Percentiles rank a stretch among this genome's conserved stretches.
Evolutionary conservation across 169 alveolate genomes (phyloP).

Genomic region (Plasmodium ovale): DNA sequence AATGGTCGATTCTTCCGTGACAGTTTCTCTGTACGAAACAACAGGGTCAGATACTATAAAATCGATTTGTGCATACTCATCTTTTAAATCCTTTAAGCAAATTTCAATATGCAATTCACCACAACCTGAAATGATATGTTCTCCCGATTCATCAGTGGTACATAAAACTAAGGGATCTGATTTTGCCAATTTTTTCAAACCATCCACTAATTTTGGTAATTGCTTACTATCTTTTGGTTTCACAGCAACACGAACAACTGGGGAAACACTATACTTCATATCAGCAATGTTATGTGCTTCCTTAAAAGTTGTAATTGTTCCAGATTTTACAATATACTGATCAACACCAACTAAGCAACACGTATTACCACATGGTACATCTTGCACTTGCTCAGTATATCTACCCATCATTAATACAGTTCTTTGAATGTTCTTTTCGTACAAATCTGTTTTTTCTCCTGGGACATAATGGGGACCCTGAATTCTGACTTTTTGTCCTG

Average conservation of each 20-base stretch:
- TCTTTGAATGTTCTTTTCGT: slow-evolving; percentile 96
- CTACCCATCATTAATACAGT: slow-evolving; percentile 99
- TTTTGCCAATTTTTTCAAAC: slow-evolving; percentile 97
- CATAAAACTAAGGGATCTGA: slow-evolving; percentile 99
- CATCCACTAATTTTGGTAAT: slow-evolving; percentile 98
- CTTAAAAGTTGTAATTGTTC: slow-evolving; percentile 97
- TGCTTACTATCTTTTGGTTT: slow-evolving; percentile 98
- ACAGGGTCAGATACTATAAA: slow-evolving; percentile 98
- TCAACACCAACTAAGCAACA: slow-evolving; percentile 99
- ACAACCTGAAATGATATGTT: slow-evolving; percentile 99
- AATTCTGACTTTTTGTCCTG: slow-evolving; percentile 98
- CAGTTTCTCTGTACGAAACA: slow-evolving; percentile 99
- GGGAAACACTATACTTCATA: slow-evolving; percentile 99
- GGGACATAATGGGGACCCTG: slow-evolving; percentile 99
- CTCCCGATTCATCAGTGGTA: slow-evolving; percentile 98
- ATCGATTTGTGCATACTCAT: slow-evolving; percentile 99
- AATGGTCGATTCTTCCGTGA: slow-evolving; percentile 92
- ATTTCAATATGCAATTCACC: slow-evolving; percentile 99
- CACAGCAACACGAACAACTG: slow-evolving; percentile 99
- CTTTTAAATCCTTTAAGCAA: slow-evolving; percentile 98
- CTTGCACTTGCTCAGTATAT: slow-evolving; percentile 96
- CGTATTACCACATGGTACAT: slow-evolving; percentile 99
- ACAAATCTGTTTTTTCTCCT: slow-evolving; percentile 98
- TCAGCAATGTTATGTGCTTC: slow-evolving; percentile 98
- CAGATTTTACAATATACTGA: slow-evolving; percentile 97